phyloP scores from a whole-genome alignment of 352 stramenopile species.

The Labyrinthula sp. region DNA sequence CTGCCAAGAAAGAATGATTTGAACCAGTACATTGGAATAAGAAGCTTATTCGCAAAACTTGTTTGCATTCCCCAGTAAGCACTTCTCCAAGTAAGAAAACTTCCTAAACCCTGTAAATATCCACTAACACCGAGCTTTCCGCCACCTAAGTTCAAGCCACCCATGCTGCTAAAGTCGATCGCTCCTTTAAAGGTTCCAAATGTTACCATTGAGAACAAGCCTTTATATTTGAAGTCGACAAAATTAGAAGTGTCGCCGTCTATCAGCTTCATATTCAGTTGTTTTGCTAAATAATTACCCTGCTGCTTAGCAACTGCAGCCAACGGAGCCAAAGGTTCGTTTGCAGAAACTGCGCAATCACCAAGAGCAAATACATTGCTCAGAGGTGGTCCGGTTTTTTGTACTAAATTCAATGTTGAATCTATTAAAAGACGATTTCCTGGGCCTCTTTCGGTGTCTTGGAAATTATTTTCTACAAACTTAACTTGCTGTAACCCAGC shows the following conservation, averaged over 20 bases:
- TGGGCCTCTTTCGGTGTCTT: slow-evolving; percentile 26
- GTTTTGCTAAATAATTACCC: slow-evolving; percentile 30
- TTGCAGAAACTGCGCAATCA: slow-evolving; percentile 64
- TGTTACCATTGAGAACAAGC: slow-evolving; percentile 73
- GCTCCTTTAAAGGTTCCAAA: slow-evolving; percentile 72
- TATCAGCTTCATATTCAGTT: slow-evolving; percentile 33
- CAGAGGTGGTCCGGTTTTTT: slow-evolving; percentile 10
- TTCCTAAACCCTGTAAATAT: slow-evolving; percentile 56
- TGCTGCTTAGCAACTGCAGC: slow-evolving; percentile 66
- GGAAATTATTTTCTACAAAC: slow-evolving; percentile 31
- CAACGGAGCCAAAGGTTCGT: slow-evolving; percentile 60
- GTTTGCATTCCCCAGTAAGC: slow-evolving; percentile 84
- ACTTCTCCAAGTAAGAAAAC: slow-evolving; percentile 71
- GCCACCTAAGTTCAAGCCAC: slow-evolving; percentile 29
- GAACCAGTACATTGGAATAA: slow-evolving; percentile 89
- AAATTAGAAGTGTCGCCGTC: slow-evolving; percentile 13
- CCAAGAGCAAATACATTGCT: slow-evolving; percentile 68
- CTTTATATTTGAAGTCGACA: slow-evolving; percentile 43
- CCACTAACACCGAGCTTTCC: slow-evolving; percentile 36
- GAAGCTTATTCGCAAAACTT: slow-evolving; percentile 64
- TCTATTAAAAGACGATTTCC: slow-evolving; percentile 45
- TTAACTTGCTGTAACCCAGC: slow-evolving; percentile 40
- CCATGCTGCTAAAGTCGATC: slow-evolving; percentile 52
- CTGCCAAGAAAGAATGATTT: slow-evolving; percentile 81
- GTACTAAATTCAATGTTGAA: slow-evolving; percentile 43